Percentiles rank a stretch among this genome's conserved stretches.
Evolutionary conservation across 139 green algal species (phyloP).

Genomic region (Picochlorum sp.): DNA sequence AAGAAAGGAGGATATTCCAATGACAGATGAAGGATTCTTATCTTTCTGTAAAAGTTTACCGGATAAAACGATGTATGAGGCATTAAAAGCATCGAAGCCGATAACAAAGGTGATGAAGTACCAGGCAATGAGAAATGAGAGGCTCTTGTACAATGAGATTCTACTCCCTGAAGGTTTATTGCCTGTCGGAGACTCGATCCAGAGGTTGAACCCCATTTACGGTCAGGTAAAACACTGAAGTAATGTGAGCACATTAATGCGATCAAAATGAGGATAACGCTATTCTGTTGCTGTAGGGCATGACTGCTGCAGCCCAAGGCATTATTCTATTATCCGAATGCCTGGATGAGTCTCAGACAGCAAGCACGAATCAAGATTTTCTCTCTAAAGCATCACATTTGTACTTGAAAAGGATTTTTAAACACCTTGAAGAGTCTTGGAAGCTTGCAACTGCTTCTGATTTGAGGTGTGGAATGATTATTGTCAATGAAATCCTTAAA

Average conservation of each 20-base stretch:
- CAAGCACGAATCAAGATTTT: too few relatives aligned
- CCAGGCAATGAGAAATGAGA: constrained; percentile 5
- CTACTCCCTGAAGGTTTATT: neutral
- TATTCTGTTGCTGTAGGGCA: neutral
- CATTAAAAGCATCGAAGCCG: neutral
- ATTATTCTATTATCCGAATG: neutral
- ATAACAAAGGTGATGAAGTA: constrained; percentile 5
- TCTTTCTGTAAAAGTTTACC: constrained; percentile 6
- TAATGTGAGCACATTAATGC: too few relatives aligned
- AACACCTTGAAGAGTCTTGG: neutral
- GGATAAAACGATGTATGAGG: constrained; percentile 6
- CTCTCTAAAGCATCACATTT: neutral
- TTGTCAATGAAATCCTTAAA: neutral
- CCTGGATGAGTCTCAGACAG: neutral
- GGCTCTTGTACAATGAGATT: neutral
- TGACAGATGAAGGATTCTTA: constrained; percentile 1
- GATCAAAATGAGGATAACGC: too few relatives aligned
- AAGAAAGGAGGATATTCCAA: neutral
- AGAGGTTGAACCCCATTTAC: constrained; percentile 11
- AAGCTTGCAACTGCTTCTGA: constrained; percentile 1
- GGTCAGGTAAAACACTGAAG: neutral
- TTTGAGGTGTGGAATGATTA: neutral
- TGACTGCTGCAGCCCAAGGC: neutral
- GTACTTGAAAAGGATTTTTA: neutral
- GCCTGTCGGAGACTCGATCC: constrained; percentile 8